Base-by-base conservation (phyloP, 139 green algal genomes). In the Chlorella sp. region DNA sequence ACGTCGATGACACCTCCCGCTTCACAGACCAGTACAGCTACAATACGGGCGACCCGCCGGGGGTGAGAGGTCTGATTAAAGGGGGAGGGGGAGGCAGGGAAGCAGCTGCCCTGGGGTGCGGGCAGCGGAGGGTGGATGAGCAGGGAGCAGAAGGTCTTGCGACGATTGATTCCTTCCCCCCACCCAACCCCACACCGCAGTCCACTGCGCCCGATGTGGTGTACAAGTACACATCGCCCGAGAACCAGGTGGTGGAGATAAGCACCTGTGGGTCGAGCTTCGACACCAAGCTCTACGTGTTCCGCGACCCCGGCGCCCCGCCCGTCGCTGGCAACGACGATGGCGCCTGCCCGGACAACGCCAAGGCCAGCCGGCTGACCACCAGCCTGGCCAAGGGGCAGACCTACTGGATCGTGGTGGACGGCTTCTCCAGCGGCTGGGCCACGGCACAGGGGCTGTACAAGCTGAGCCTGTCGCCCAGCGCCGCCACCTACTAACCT, bases 251-350 rank as follows among this genome's bases (percentile, higher is more conserved):
- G 0, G 72, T 90, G 2, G 66, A 66, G 36, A 56, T 88, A 29
- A 77, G 43, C 72, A 89, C 83, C 19, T 91, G 86, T 51, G 86
- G 85, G 71, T 87, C 79, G 3, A 40, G 63, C 5, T 90, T 75
- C 63, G 86, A 91, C 79, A 91, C 85, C 2, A 82, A 79, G 33
- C 63, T 87, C 0, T 67, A 50, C 63, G 5, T 80, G 19, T 63
- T 68, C 38, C 46, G 68, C 29, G 71, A 77, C 71, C 71, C 71
- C 31, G 8, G 25, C 29, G 48, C 68, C 71, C 29, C 45, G 42
- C 56, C 68, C 56, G 71, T 46, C n/a, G 3, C 51, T 9, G 51
- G 71, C 71, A 77, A 77, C 42, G 71, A 77, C 42, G 71, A 77
- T 58, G 71, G 68, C 42, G 46, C 71, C 56, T 77, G 71, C 71